phyloP scores from a whole-genome alignment of 371 early-diverging fungal genomes.

The Lichtheimia hyalospora region DNA sequence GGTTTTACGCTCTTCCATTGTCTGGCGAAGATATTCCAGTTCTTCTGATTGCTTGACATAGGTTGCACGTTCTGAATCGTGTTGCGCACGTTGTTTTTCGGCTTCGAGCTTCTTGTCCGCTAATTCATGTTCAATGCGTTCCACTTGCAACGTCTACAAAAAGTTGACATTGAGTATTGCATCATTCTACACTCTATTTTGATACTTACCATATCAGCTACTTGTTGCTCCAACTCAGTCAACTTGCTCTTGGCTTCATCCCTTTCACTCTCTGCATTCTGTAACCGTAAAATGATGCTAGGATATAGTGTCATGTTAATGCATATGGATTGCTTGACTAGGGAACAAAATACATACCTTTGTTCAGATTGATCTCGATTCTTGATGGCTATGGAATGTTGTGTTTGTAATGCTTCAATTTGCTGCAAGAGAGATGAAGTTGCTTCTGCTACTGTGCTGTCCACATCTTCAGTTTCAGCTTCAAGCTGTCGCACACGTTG shows the following conservation, averaged over 20 bases:
- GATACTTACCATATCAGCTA: conserved; percentile 20
- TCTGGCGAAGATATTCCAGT: conserved; percentile 23
- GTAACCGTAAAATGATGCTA: conserved; percentile 49
- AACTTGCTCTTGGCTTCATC: conserved; percentile 26
- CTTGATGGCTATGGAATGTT: conserved; percentile 54
- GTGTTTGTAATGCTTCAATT: conserved; percentile 69
- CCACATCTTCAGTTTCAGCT: conserved; percentile 59
- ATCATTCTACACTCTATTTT: neutral
- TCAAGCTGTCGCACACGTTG: conserved; percentile 60
- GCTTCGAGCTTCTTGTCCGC: conserved; percentile 23
- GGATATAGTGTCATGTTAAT: neutral
- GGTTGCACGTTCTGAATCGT: conserved; percentile 22
- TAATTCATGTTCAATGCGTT: conserved; percentile 28
- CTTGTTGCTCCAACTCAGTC: conserved; percentile 21
- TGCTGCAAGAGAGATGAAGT: conserved; percentile 67
- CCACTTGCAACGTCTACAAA: conserved; percentile 2
- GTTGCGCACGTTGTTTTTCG: conserved; percentile 18
- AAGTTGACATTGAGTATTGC: neutral
- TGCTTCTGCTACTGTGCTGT: conserved; percentile 48
- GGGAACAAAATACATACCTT: conserved; percentile 26
- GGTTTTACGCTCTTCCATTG: conserved; percentile 28
- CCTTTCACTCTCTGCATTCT: conserved; percentile 47
- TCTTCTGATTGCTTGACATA: conserved; percentile 28
- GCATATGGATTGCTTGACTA: too few species aligned
- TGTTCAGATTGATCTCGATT: conserved; percentile 71